Percentiles rank a stretch among this genome's conserved stretches.
These are phyloP conservation scores for Fraxinus ornus DNA, from an alignment of 305 asterid species.

Conservation along the genomic window DNA sequence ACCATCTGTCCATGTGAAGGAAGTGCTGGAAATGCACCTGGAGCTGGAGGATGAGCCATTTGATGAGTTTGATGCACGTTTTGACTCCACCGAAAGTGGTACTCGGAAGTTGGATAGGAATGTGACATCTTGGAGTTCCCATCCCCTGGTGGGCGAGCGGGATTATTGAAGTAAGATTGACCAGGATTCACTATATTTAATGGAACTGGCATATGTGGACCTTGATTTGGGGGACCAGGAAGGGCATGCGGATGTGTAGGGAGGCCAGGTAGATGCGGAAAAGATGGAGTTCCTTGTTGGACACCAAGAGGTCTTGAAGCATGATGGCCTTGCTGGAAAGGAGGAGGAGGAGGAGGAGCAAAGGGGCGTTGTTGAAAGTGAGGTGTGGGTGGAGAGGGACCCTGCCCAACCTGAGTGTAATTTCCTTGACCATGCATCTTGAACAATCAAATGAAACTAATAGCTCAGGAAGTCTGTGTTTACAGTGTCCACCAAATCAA, in stretches of 20 bases:
- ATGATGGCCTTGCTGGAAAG: slow-evolving; percentile 37
- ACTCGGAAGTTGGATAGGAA: slow-evolving; percentile 39
- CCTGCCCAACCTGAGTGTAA: slow-evolving; percentile 49
- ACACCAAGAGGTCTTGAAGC: slow-evolving; percentile 32
- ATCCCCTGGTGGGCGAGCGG: slow-evolving; percentile 41
- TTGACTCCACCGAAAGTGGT: slow-evolving; percentile 50
- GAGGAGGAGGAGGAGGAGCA: slow-evolving; percentile 29
- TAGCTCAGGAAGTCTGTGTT: slow-evolving; percentile 8
- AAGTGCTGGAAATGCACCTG: slow-evolving; percentile 39
- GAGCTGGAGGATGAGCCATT: slow-evolving; percentile 31
- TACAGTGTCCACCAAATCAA: slow-evolving; percentile 24
- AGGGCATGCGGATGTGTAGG: slow-evolving; percentile 36
- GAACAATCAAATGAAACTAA: slow-evolving; percentile 24
- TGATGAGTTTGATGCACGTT: slow-evolving; percentile 42
- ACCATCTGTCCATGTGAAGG: slow-evolving; percentile 41
- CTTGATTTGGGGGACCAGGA: slow-evolving; percentile 37
- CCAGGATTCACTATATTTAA: slow-evolving; percentile 39
- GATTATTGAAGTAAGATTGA: slow-evolving; percentile 42
- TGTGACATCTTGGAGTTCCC: slow-evolving; percentile 38
- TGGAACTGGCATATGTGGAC: slow-evolving; percentile 33
- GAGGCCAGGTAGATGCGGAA: slow-evolving; percentile 32
- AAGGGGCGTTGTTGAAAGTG: slow-evolving; percentile 50
- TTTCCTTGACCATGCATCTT: slow-evolving; percentile 71
- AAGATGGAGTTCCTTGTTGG: slow-evolving; percentile 46
- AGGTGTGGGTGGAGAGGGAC: slow-evolving; percentile 37